phyloP scores from a whole-genome alignment of 495 filamentous ascomycete genomes.

The Umbilicaria muhlenbergii region DNA sequence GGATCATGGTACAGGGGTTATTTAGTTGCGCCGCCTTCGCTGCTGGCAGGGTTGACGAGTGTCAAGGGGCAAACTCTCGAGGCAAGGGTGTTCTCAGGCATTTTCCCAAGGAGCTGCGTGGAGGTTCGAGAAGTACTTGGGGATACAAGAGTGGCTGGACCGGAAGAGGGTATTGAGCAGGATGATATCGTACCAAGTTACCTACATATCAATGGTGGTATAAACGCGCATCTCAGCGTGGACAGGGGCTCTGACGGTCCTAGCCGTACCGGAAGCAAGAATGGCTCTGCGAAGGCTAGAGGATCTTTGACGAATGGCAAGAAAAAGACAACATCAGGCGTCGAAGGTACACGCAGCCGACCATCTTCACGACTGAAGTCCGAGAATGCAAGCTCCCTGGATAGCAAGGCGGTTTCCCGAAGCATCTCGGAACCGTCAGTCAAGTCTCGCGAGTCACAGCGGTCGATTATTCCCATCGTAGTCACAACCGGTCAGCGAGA shows the following conservation, averaged over 20 bases:
- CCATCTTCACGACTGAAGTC: conserved; percentile 12
- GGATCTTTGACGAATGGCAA: too few species aligned
- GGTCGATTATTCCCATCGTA: too few species aligned
- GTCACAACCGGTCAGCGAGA: conserved; percentile 25
- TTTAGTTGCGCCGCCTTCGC: conserved; percentile 80
- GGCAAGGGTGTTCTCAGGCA: conserved; percentile 88
- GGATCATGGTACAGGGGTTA: conserved; percentile 91
- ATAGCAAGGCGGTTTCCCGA: too few species aligned
- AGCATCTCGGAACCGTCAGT: too few species aligned
- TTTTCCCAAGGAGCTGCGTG: conserved; percentile 88
- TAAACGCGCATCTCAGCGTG: neutral
- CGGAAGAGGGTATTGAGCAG: conserved; percentile 3
- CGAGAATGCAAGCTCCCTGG: conserved; percentile 13
- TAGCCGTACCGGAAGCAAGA: too few species aligned
- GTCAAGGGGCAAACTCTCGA: conserved; percentile 87
- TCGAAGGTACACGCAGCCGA: too few species aligned
- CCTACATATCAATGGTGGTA: neutral
- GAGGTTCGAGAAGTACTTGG: conserved; percentile 65
- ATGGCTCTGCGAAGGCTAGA: too few species aligned
- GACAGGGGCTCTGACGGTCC: too few species aligned
- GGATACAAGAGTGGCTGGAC: conserved; percentile 32
- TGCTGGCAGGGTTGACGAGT: conserved; percentile 83
- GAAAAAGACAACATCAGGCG: too few species aligned
- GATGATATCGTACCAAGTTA: neutral
- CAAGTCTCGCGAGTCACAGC: too few species aligned